Evolutionary conservation across 306 rosid genomes (phyloP), one percentile per base, ranked within the genome.

Genomic region (Fragaria ananassa): DNA sequence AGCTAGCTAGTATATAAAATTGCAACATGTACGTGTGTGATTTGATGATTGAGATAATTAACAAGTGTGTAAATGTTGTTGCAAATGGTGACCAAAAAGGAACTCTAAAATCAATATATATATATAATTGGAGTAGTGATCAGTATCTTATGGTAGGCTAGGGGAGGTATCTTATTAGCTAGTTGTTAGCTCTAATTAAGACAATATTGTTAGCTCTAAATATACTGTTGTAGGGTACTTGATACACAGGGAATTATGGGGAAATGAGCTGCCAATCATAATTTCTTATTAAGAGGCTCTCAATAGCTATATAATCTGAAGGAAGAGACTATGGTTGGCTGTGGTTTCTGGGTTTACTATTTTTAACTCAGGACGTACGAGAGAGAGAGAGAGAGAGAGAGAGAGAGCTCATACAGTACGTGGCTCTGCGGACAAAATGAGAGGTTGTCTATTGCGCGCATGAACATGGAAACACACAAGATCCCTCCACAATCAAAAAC

Each of bases 401-500:
- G 31, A 0, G 45, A 42, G 45, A 41, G 10, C 44, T 41, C 44
- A 37, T 31, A 31, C 35, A 31, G 35, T n/a, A n/a, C n/a, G n/a
- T 31, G 4, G 35, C 35, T 31, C 35, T 31, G 35, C 19, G 82
- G 88, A 82, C 86, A 86, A 86, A 79, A 77, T 88, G 89, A 88
- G 82, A 79, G 91, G 89, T 81, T 88, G 89, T 83, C 88, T 62
- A 31, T 86, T 89, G 87, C 35, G 35, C 35, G 35, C 91, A 85
- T 86, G 91, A 34, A 31, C 34, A 58, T 62, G 68, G 21, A 29
- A 13, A 62, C n/a, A 62, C 41, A 62, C 21, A 15, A 31, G 42
- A 39, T 39, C 35, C n/a, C n/a, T n/a, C n/a, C 35, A 31, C 0
- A 31, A 5, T 5, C 8, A 62, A 62, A 62, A 31, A 62, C 41